Evolutionary conservation across 305 asterid genomes (phyloP), one percentile per base, ranked within the genome.

Genomic region (Fraxinus xanthoxyloides): DNA sequence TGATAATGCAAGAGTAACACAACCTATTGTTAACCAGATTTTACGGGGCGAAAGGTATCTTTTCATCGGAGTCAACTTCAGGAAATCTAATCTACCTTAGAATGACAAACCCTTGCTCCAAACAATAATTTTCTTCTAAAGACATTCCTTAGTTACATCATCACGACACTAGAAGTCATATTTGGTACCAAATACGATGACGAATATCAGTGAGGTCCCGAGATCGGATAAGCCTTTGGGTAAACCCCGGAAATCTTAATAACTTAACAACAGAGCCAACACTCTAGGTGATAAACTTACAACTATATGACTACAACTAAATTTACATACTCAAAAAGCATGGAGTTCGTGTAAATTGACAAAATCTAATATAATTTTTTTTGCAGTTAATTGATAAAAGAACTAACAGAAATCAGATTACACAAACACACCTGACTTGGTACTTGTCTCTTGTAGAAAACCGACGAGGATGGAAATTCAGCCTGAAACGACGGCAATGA

Each of bases 401-500:
- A 63, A n/a, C 9, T 72, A 21, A 15, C 21, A 78, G 19, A 72
- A 34, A 51, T 7, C 48, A 46, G 4, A 24, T 56, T n/a, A 23
- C 67, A 10, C 0, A 1, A 15, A 79, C 82, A 72, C 89, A 95
- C 99, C 99, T 94, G 92, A 80, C 99, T 96, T 4, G 98, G 98
- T 75, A 96, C 88, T 77, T 94, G 97, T 61, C 97, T 88, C 93
- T 38, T 79, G 91, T 91, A 91, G 84, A 96, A 96, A 31, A 91
- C 95, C 0, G 99, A 96, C 0, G 88, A 72, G 4, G 90, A 59
- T 1, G 87, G 85, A 77, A 93, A 96, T 81, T 85, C 86, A 35
- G 95, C 89, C 86, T 88, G 79, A 80, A 80, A 96, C 2, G 97
- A 88, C n/a, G 99, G 99, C 87, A 87, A 79, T 0, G 99, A 88